Evolutionary conservation across 2,329 filamentous ascomycete genomes (phyloP).

Genomic region (Ceratocystis smalleyi): DNA sequence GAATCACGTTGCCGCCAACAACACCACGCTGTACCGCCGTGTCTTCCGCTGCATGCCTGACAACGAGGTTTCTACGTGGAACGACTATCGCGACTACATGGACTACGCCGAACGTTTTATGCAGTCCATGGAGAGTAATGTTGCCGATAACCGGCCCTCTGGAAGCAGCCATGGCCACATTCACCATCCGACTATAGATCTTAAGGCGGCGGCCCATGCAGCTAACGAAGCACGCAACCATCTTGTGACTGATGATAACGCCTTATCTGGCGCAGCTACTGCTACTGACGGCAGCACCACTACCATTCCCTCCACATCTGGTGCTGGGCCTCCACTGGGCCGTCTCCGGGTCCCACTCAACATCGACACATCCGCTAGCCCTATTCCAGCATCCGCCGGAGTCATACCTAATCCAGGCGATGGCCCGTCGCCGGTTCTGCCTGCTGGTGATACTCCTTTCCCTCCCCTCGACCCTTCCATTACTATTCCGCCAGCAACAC

Average conservation of each 20-base stretch:
- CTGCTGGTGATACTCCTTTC: conserved; percentile 32
- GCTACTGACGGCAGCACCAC: neutral
- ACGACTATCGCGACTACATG: conserved; percentile 73
- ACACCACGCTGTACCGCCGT: conserved; percentile 81
- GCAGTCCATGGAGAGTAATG: conserved; percentile 46
- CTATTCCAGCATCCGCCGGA: neutral
- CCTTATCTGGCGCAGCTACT: neutral
- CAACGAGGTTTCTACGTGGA: conserved; percentile 84
- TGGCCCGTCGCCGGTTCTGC: conserved; percentile 28
- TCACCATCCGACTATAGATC: conserved; percentile 20
- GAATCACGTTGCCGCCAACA: conserved; percentile 78
- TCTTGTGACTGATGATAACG: conserved; percentile 14
- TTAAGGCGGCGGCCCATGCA: conserved; percentile 19
- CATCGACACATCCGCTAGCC: conserved; percentile 20
- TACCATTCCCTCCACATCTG: neutral
- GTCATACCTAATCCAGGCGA: conserved; percentile 20
- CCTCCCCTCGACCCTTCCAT: conserved; percentile 31
- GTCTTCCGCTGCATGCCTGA: conserved; percentile 97
- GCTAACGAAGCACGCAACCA: conserved; percentile 22
- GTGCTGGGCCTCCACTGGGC: neutral
- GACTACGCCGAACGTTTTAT: conserved; percentile 65
- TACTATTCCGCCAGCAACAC: conserved; percentile 11
- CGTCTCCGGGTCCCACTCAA: conserved; percentile 18
- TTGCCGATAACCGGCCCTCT: conserved; percentile 25
- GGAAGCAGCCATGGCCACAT: conserved; percentile 27